Evolutionary conservation across 495 filamentous ascomycete species (phyloP).

Genomic region (Thermothielavioides terrestris): DNA sequence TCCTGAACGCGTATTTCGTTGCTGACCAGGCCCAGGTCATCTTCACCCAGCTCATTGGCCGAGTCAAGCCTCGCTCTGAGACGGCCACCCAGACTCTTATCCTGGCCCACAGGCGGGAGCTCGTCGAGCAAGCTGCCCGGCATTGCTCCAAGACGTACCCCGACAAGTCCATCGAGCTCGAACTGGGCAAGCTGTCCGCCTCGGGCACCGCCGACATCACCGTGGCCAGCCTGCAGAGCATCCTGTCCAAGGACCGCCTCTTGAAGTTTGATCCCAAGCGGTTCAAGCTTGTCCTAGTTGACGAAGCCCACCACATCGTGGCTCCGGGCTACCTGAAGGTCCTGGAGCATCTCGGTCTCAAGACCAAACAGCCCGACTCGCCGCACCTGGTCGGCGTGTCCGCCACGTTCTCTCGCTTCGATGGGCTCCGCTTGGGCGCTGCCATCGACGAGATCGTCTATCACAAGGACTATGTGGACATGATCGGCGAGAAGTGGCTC

Average conservation of each 20-base stretch:
- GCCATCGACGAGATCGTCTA: conserved; percentile 96
- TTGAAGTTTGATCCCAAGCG: conserved; percentile 65
- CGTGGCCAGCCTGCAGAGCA: conserved; percentile 78
- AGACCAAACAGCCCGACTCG: conserved; percentile 40
- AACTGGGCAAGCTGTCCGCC: conserved; percentile 73
- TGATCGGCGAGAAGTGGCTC: conserved; percentile 84
- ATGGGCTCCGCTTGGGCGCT: conserved; percentile 78
- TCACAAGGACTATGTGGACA: conserved; percentile 93
- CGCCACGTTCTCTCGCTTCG: conserved; percentile 81
- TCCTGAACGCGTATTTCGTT: not conserved
- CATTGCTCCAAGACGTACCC: conserved; percentile 81
- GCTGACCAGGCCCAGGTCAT: conserved; percentile 44
- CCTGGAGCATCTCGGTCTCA: conserved; percentile 66
- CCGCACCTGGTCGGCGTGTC: conserved; percentile 85
- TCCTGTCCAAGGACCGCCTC: conserved; percentile 65
- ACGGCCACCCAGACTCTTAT: conserved; percentile 73
- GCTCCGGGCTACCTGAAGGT: conserved; percentile 64
- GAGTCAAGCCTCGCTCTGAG: conserved; percentile 50
- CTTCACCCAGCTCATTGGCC: conserved; percentile 89
- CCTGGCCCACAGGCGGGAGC: conserved; percentile 81
- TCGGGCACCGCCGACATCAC: conserved; percentile 83
- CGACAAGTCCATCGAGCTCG: conserved; percentile 68
- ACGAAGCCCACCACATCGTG: conserved; percentile 98
- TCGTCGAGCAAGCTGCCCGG: conserved; percentile 87
- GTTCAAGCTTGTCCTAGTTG: conserved; percentile 90